Percentiles rank a stretch among this genome's conserved stretches.
These are phyloP conservation scores for Solanum piurae DNA, from an alignment of 257 asterid genomes.

Conservation along the genomic window DNA sequence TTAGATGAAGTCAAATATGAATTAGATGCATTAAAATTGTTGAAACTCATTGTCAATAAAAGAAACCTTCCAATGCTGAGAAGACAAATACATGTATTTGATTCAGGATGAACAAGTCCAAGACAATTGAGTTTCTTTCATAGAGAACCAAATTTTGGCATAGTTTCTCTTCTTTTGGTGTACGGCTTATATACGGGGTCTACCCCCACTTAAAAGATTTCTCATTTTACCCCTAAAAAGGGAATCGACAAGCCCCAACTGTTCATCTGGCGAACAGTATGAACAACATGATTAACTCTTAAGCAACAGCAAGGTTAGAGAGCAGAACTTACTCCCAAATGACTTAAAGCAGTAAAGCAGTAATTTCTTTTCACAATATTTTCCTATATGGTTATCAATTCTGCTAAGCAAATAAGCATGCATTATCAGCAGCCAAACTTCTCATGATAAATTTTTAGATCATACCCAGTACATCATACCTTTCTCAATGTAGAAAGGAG, in stretches of 20 bases:
- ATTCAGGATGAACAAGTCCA: background rate
- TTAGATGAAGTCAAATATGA: background rate
- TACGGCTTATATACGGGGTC: background rate
- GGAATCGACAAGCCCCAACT: background rate
- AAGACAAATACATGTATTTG: background rate
- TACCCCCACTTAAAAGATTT: background rate
- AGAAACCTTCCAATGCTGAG: background rate
- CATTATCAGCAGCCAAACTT: background rate
- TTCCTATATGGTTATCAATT: background rate
- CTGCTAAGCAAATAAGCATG: background rate
- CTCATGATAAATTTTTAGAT: background rate
- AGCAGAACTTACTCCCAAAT: background rate
- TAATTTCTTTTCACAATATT: background rate
- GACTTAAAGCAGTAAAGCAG: background rate
- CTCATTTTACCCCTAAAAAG: background rate
- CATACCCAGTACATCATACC: conserved; percentile 31
- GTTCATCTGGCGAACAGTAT: background rate
- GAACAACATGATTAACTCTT: background rate
- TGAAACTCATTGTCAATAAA: background rate
- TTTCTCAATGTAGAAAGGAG: conserved; percentile 83
- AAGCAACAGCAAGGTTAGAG: background rate
- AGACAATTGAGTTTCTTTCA: background rate
- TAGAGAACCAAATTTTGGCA: background rate
- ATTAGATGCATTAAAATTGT: background rate
- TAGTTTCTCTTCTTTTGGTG: background rate